Conservation (phyloP, 768 basidiomycete species). For the Russula sp. region DNA sequence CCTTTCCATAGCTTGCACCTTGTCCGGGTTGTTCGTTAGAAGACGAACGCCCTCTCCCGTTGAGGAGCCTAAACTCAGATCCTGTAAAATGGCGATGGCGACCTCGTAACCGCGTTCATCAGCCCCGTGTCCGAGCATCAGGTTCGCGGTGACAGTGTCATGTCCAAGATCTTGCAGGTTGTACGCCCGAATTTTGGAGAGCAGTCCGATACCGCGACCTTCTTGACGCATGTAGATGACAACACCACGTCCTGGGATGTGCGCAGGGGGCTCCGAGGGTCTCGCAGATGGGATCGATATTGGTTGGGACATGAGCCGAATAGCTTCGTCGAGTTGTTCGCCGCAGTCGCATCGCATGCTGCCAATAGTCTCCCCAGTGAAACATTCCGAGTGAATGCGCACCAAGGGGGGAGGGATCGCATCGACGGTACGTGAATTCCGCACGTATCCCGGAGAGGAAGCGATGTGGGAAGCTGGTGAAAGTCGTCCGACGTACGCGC, state of each 20-base stretch:
- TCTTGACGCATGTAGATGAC: constrained; percentile 96
- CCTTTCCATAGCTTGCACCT: constrained; percentile 79
- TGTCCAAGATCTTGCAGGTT: constrained; percentile 97
- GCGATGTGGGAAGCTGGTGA: constrained; percentile 47
- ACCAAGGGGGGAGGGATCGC: constrained; percentile 73
- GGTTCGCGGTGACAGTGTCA: constrained; percentile 97
- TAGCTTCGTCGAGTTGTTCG: constrained; percentile 97
- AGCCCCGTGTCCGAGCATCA: constrained; percentile 90
- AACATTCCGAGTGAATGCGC: constrained; percentile 97
- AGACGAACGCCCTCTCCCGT: constrained; percentile 62
- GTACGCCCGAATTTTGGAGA: constrained; percentile 96
- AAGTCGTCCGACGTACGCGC: constrained; percentile 88
- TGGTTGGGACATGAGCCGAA: constrained; percentile 79
- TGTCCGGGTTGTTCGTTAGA: constrained; percentile 98
- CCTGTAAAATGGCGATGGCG: constrained; percentile 84
- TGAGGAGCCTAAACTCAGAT: constrained; percentile 70
- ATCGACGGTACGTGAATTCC: constrained; percentile 30
- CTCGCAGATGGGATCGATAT: constrained; percentile 46
- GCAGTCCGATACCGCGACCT: constrained; percentile 92
- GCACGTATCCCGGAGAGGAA: constrained; percentile 34
- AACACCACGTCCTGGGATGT: constrained; percentile 82
- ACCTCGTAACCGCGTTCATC: constrained; percentile 93
- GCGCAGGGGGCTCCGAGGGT: constrained; percentile 36
- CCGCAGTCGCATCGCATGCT: constrained; percentile 99
- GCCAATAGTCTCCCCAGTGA: constrained; percentile 96